Conservation (phyloP, 805 yeast genomes). For the Candida khao-thaluensis region DNA sequence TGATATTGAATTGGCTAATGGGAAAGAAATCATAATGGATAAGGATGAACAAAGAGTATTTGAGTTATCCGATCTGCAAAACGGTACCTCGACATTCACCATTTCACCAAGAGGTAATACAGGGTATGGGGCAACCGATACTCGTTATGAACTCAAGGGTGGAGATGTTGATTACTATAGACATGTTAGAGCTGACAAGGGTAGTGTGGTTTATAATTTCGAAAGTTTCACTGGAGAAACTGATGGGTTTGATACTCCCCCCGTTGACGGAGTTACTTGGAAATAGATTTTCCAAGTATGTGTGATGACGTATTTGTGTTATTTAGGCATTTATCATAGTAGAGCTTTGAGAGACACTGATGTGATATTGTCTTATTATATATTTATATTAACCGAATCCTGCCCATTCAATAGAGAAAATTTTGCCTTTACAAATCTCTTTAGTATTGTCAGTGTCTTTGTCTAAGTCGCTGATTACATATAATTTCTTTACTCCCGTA, state of each 20-base stretch:
- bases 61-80: conserved; percentile 18
- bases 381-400: conserved; percentile 78
- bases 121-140: conserved; percentile 32
- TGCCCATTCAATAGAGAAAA: conserved; percentile 89
- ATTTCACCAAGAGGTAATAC: conserved; percentile 28
- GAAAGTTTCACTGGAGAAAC: conserved; percentile 17
- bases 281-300: no score
- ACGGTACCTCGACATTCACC: conserved; percentile 29
- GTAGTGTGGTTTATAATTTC: conserved; percentile 11
- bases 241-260: no score
- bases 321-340: no score
- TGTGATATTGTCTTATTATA: background rate
- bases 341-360: background rate
- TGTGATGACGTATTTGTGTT: no score
- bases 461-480: conserved; percentile 52
- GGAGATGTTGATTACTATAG: conserved; percentile 23
- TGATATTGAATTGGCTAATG: conserved; percentile 7
- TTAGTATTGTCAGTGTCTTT: background rate
- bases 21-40: background rate
- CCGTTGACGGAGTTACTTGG: background rate
- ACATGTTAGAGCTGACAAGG: conserved; percentile 33
- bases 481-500: conserved; percentile 85
- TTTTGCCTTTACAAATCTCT: conserved; percentile 4
- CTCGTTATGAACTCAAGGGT: conserved; percentile 26
- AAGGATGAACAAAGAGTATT: background rate